Conservation (phyloP, 2,329 filamentous ascomycete species). For the Aspergillus aculeatus region DNA sequence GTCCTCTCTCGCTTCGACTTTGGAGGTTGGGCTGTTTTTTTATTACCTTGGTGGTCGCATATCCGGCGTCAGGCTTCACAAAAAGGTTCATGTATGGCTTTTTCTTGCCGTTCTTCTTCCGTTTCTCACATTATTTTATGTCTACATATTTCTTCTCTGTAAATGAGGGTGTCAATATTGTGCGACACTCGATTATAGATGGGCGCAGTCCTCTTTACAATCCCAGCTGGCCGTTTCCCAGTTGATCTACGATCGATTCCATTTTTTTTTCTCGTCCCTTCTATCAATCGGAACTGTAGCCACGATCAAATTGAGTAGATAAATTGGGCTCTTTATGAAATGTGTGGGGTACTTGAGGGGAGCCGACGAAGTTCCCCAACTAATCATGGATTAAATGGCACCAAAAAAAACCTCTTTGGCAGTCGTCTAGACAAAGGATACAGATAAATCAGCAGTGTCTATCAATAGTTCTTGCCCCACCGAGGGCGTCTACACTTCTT, state of each 20-base stretch:
- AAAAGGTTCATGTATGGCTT: slow-evolving; percentile 13
- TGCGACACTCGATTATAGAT: background rate
- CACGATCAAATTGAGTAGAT: too few relatives aligned
- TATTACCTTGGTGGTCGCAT: slow-evolving; percentile 18
- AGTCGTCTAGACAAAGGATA: too few relatives aligned
- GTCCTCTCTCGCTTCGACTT: slow-evolving; percentile 14
- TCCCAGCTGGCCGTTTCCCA: background rate
- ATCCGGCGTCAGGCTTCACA: slow-evolving; percentile 22
- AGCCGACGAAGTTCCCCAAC: too few relatives aligned
- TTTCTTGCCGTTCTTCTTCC: slow-evolving; percentile 2
- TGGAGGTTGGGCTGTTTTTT: slow-evolving; percentile 9
- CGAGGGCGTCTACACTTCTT: too few relatives aligned
- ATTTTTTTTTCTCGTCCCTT: background rate
- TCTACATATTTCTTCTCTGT: background rate
- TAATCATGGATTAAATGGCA: too few relatives aligned
- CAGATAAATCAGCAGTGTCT: too few relatives aligned
- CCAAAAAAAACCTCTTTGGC: too few relatives aligned
- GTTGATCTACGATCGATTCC: background rate
- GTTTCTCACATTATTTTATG: background rate
- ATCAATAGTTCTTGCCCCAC: too few relatives aligned
- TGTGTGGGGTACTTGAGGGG: too few relatives aligned
- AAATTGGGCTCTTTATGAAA: too few relatives aligned
- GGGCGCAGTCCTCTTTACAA: background rate
- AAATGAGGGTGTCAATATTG: background rate
- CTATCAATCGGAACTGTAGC: background rate